These are phyloP conservation scores for Termitomyces bulborhizus DNA, from an alignment of 768 basidiomycete species.

Conservation along the genomic window DNA sequence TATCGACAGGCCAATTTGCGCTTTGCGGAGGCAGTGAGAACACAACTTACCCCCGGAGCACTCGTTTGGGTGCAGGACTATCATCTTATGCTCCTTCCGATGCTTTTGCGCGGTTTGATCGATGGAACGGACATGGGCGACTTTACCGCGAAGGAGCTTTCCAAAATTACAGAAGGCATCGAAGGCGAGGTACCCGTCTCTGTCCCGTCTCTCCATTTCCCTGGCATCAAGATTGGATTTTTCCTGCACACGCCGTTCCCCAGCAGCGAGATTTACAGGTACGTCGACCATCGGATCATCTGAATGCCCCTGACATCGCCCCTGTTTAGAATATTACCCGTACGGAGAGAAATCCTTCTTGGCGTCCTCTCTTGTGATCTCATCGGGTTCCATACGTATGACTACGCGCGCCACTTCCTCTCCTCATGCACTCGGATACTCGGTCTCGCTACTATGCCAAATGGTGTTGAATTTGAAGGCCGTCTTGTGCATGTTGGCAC, in stretches of 20 bases:
- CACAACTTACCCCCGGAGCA: slow-evolving; percentile 74
- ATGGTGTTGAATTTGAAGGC: slow-evolving; percentile 94
- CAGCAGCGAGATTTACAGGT: slow-evolving; percentile 96
- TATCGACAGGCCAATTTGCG: slow-evolving; percentile 95
- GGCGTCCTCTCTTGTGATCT: slow-evolving; percentile 95
- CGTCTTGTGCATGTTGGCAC: slow-evolving; percentile 96
- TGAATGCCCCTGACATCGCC: slow-evolving; percentile 1
- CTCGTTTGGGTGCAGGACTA: slow-evolving; percentile 99
- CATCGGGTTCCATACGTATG: slow-evolving; percentile 99
- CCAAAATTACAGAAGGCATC: slow-evolving; percentile 68
- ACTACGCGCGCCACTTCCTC: slow-evolving; percentile 98
- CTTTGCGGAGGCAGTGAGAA: slow-evolving; percentile 86
- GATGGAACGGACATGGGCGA: slow-evolving; percentile 61
- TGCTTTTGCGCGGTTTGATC: slow-evolving; percentile 86
- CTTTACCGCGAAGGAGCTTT: slow-evolving; percentile 54
- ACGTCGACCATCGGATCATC: slow-evolving; percentile 17
- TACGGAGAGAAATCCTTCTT: slow-evolving; percentile 94
- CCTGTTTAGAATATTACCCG: slow-evolving; percentile 81
- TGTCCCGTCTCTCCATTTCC: slow-evolving; percentile 31
- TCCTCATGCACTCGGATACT: slow-evolving; percentile 97
- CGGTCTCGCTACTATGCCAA: slow-evolving; percentile 93
- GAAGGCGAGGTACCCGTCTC: slow-evolving; percentile 40
- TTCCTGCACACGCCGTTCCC: slow-evolving; percentile 99
- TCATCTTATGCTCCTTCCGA: slow-evolving; percentile 95
- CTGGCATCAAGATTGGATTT: slow-evolving; percentile 92